Evolutionary conservation across 2,329 filamentous ascomycete species (phyloP).

Genomic region (Colletotrichum phormii): DNA sequence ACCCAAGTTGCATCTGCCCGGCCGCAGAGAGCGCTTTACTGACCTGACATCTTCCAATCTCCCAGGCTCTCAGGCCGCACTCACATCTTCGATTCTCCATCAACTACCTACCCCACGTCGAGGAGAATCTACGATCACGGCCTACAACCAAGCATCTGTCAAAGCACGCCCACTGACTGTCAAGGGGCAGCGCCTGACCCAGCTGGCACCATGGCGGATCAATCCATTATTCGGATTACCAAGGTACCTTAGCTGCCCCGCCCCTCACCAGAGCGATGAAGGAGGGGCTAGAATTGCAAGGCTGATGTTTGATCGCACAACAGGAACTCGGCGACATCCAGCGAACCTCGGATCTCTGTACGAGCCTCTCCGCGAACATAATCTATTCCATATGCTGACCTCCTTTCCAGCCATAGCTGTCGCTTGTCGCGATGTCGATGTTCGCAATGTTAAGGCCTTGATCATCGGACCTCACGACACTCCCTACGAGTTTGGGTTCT

Average conservation of each 20-base stretch:
- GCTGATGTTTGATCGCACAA: conserved; percentile 19
- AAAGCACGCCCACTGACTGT: background rate
- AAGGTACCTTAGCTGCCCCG: conserved; percentile 66
- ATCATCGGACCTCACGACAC: conserved; percentile 95
- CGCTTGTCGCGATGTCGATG: conserved; percentile 87
- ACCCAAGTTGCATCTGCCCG: conserved; percentile 13
- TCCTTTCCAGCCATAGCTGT: conserved; percentile 78
- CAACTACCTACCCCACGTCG: background rate
- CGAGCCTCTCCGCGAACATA: conserved; percentile 43
- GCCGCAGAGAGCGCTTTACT: conserved; percentile 4
- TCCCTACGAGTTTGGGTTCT: conserved; percentile 97
- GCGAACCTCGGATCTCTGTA: conserved; percentile 85
- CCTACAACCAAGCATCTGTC: background rate
- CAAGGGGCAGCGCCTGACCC: conserved; percentile 1
- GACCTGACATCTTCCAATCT: conserved; percentile 13
- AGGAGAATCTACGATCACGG: background rate
- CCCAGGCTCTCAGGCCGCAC: conserved; percentile 30
- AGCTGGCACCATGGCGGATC: conserved; percentile 74
- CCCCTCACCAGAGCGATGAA: background rate
- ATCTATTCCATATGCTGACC: conserved; percentile 24
- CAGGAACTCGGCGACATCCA: conserved; percentile 90
- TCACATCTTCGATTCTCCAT: background rate
- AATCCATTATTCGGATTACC: conserved; percentile 88
- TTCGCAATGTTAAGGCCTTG: conserved; percentile 86
- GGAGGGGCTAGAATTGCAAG: conserved; percentile 14